Percentiles rank a stretch among this genome's conserved stretches.
phyloP scores from a whole-genome alignment of 805 yeast genomes.

The Jamesozyma hellenica region DNA sequence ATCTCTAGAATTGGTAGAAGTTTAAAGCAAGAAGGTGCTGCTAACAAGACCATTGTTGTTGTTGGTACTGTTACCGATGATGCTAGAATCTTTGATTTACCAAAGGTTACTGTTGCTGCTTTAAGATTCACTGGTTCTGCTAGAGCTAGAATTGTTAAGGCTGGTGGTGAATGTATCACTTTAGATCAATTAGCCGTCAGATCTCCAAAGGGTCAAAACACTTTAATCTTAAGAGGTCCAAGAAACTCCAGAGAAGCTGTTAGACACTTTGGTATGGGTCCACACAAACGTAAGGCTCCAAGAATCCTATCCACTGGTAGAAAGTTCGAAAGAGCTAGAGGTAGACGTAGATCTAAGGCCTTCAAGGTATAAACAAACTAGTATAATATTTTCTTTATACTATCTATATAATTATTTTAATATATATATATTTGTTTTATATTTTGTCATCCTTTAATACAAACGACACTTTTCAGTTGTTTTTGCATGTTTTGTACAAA shows the following conservation, averaged over 20 bases:
- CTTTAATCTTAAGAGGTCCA: conserved; percentile 96
- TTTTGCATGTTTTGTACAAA: too few relatives aligned
- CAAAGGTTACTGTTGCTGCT: conserved; percentile 98
- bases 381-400: conserved; percentile 3
- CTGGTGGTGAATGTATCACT: conserved; percentile 99
- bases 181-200: conserved; percentile 97
- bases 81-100: conserved; percentile 84
- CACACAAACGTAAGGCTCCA: conserved; percentile 99
- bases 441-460: neutral
- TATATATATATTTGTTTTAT: neutral
- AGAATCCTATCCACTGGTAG: conserved; percentile 95
- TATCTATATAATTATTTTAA: neutral
- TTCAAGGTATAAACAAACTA: conserved; percentile 84
- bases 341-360: conserved; percentile 98
- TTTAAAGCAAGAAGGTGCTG: conserved; percentile 71
- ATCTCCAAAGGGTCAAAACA: conserved; percentile 99
- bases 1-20: conserved; percentile 84
- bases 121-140: conserved; percentile 99
- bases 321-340: conserved; percentile 99
- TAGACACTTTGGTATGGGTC: conserved; percentile 99
- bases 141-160: conserved; percentile 91
- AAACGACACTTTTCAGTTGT: too few relatives aligned
- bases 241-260: conserved; percentile 98
- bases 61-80: conserved; percentile 99
- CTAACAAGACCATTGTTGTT: conserved; percentile 89